Evolutionary conservation across 129 eudicot genomes (phyloP).

Genomic region (Oenanthe sinensis): DNA sequence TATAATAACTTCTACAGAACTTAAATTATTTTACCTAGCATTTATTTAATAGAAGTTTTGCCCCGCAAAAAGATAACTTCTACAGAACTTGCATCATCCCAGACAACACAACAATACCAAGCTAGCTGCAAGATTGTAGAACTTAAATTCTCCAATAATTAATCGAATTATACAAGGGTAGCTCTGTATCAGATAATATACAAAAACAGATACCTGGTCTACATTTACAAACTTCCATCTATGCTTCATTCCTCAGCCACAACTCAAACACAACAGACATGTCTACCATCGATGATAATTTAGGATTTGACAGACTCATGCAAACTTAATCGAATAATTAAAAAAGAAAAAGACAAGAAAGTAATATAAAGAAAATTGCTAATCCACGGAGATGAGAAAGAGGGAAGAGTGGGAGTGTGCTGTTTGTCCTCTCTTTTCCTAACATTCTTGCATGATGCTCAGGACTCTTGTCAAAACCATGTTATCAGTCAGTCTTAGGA

Average conservation of each 20-base stretch:
- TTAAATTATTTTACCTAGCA: too few species aligned
- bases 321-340: not conserved
- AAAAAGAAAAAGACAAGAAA: not conserved
- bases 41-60: too few species aligned
- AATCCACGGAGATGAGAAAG: not conserved
- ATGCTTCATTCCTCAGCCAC: not conserved
- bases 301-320: not conserved
- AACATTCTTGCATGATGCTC: not conserved
- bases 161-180: conserved; percentile 3
- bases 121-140: not conserved
- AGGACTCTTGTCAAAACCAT: not conserved
- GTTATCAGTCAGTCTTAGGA: conserved; percentile 14
- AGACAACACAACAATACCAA: not conserved
- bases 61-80: too few species aligned
- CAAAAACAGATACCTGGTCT: conserved; percentile 12
- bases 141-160: not conserved
- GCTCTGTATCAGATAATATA: conserved; percentile 5
- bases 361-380: not conserved
- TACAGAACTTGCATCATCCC: too few species aligned
- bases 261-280: conserved; percentile 3
- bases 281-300: not conserved
- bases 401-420: not conserved
- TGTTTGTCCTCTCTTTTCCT: not conserved
- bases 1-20: too few species aligned
- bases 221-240: conserved; percentile 11